These are phyloP conservation scores for Suillus subaureus DNA, from an alignment of 768 basidiomycete genomes.

Conservation along the genomic window DNA sequence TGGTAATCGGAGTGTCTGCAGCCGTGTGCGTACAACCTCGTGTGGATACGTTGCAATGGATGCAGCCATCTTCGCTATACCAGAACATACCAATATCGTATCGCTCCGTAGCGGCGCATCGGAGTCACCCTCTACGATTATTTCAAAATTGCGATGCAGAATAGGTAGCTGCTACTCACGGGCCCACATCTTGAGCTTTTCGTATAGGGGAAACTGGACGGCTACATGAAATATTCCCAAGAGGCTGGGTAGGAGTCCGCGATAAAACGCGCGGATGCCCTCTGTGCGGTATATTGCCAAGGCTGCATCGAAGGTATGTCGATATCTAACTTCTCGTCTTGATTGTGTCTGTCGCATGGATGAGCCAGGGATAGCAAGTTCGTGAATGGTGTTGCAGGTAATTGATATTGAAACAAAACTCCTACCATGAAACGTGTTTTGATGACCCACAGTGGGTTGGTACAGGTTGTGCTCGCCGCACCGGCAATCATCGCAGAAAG, in stretches of 20 bases:
- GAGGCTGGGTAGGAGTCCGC: conserved; percentile 89
- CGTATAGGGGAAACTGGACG: conserved; percentile 97
- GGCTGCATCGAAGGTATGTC: conserved; percentile 89
- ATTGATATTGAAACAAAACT: conserved; percentile 6
- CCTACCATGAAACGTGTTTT: conserved; percentile 98
- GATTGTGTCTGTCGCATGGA: conserved; percentile 70
- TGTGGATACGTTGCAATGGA: conserved; percentile 97
- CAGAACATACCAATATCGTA: conserved; percentile 86
- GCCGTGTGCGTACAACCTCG: conserved; percentile 96
- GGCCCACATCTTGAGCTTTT: conserved; percentile 83
- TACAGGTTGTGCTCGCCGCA: conserved; percentile 88
- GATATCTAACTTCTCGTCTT: conserved; percentile 74
- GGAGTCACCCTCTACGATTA: conserved; percentile 31
- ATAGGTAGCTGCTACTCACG: conserved; percentile 54
- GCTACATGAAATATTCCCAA: conserved; percentile 94
- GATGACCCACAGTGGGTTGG: conserved; percentile 98
- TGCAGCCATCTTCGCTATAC: conserved; percentile 94
- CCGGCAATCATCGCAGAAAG: conserved; percentile 96
- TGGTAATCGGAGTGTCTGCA: conserved; percentile 83
- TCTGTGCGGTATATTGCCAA: conserved; percentile 88
- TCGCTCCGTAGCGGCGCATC: conserved; percentile 31
- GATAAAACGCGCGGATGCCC: conserved; percentile 88
- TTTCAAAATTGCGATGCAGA: conserved; percentile 17
- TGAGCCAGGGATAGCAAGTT: conserved; percentile 1
- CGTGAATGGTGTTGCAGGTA: conserved; percentile 16